A percentile compares a stretch with the other conserved stretches of the same genome.
phyloP scores from a whole-genome alignment of 2,329 filamentous ascomycete species.

The Clonostachys sp. region DNA sequence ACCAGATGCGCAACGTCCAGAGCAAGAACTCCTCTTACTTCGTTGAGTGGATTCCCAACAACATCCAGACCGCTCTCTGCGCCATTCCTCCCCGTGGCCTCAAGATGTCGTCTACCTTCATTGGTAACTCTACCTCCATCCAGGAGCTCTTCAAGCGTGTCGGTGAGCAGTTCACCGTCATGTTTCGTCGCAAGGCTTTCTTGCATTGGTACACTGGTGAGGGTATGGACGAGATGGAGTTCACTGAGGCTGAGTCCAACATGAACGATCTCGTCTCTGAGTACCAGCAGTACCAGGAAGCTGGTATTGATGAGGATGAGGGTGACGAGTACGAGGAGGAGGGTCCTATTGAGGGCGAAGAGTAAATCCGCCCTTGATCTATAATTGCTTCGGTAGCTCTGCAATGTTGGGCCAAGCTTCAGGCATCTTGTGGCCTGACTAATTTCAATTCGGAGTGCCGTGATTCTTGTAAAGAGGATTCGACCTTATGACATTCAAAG shows the following conservation, averaged over 20 bases:
- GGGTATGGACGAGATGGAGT: conserved; percentile 99
- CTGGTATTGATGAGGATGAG: conserved; percentile 93
- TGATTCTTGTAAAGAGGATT: no score
- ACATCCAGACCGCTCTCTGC: conserved; percentile 98
- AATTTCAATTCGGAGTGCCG: conserved; percentile 20
- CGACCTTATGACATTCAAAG: no score
- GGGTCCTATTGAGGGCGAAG: conserved; percentile 68
- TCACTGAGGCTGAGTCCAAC: conserved; percentile 99
- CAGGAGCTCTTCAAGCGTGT: conserved; percentile 99
- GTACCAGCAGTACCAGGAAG: conserved; percentile 99
- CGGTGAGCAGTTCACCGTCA: conserved; percentile 98
- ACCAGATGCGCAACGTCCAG: conserved; percentile 99
- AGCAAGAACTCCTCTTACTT: conserved; percentile 99
- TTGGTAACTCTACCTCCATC: conserved; percentile 99
- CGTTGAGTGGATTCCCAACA: conserved; percentile 99
- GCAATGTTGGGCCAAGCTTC: no score
- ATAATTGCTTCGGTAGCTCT: no score
- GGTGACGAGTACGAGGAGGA: conserved; percentile 87
- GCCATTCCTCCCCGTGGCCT: conserved; percentile 96
- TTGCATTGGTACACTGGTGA: conserved; percentile 99
- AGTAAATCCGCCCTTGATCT: conserved; percentile 22
- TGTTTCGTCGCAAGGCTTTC: conserved; percentile 99
- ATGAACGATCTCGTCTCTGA: conserved; percentile 99
- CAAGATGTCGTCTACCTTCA: conserved; percentile 98
- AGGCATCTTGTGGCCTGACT: conserved; percentile 5